A percentile compares a stretch with the other conserved stretches of the same genome.
phyloP scores from a whole-genome alignment of 2,329 filamentous ascomycete genomes.

The Diplodia mutila region DNA sequence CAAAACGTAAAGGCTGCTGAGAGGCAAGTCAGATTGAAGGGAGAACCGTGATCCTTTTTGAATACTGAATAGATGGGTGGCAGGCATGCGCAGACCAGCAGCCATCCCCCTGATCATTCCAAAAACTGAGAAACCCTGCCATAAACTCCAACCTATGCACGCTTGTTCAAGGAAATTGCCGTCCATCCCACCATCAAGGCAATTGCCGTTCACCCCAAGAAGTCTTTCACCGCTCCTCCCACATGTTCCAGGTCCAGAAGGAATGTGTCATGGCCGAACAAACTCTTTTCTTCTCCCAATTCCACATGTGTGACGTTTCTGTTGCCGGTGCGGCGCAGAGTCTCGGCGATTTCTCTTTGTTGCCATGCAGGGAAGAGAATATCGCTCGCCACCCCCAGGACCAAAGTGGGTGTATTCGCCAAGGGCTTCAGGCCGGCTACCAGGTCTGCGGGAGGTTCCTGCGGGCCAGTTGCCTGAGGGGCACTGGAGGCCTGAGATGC shows the following conservation, averaged over 20 bases:
- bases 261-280: conserved; percentile 98
- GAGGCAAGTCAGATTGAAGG: neutral
- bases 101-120: conserved; percentile 21
- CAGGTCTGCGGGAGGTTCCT: conserved; percentile 74
- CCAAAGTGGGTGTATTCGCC: conserved; percentile 77
- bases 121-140: conserved; percentile 19
- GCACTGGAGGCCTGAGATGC: neutral
- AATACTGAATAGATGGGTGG: conserved; percentile 16
- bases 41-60: conserved; percentile 19
- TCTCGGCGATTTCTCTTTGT: conserved; percentile 89
- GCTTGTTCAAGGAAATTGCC: neutral
- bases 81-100: conserved; percentile 16
- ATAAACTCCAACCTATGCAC: conserved; percentile 25
- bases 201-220: conserved; percentile 62
- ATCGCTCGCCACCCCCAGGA: conserved; percentile 93
- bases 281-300: conserved; percentile 87
- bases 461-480: conserved; percentile 35
- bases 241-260: conserved; percentile 90
- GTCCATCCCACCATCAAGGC: neutral
- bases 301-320: conserved; percentile 83
- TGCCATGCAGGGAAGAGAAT: conserved; percentile 98
- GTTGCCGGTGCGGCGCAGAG: conserved; percentile 77
- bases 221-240: conserved; percentile 78
- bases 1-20: neutral
- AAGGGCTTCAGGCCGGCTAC: conserved; percentile 73